Conservation (phyloP, 2,329 filamentous ascomycete genomes). For the Diaporthe ampelina region DNA sequence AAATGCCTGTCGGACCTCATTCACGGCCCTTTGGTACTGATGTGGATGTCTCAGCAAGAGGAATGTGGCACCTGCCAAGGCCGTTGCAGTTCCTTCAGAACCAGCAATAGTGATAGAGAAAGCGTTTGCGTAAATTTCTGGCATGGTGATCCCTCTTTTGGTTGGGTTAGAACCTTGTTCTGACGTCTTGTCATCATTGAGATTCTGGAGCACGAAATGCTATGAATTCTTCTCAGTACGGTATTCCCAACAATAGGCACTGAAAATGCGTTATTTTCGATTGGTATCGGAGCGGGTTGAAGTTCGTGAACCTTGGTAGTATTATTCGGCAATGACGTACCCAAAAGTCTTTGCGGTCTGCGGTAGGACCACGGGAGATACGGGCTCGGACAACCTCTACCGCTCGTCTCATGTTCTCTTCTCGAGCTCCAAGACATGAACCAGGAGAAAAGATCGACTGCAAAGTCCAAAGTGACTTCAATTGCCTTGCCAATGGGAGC, state of each 20-base stretch:
- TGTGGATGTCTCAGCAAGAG: background rate
- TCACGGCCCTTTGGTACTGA: background rate
- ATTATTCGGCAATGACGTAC: background rate
- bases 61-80: conserved; percentile 6
- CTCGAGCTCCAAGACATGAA: background rate
- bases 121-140: conserved; percentile 11
- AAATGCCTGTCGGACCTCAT: background rate
- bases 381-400: conserved; percentile 6
- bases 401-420: conserved; percentile 13
- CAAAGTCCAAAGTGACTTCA: background rate
- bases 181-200: background rate
- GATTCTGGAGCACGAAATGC: conserved; percentile 11
- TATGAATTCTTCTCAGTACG: background rate
- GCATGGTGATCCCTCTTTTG: background rate
- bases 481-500: background rate
- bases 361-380: background rate
- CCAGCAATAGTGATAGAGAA: conserved; percentile 17
- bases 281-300: too few relatives aligned
- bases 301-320: too few relatives aligned
- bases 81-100: conserved; percentile 17
- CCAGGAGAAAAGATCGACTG: background rate
- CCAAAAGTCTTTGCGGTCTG: conserved; percentile 18
- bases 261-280: too few relatives aligned
- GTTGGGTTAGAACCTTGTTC: background rate
- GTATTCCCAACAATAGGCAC: too few relatives aligned